These are phyloP conservation scores for Phallus indusiatus DNA, from an alignment of 768 basidiomycete genomes.

Conservation along the genomic window DNA sequence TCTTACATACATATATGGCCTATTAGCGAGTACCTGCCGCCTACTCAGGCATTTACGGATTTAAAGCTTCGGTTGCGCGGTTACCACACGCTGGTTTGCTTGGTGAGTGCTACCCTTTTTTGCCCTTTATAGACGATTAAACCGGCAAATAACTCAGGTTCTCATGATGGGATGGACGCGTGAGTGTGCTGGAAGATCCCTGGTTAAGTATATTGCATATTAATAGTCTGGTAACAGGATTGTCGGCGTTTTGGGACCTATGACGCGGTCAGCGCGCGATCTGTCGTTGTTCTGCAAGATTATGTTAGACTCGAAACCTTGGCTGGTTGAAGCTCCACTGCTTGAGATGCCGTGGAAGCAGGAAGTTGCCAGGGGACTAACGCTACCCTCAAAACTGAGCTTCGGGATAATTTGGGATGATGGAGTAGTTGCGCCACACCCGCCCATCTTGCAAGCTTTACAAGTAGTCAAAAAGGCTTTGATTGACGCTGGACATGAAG, in stretches of 20 bases:
- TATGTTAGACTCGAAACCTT: constrained; percentile 38
- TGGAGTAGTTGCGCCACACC: constrained; percentile 39
- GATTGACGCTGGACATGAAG: constrained; percentile 38
- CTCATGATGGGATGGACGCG: constrained; percentile 45
- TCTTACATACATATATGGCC: constrained; percentile 1
- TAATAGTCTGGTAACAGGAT: constrained; percentile 18
- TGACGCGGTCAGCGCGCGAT: constrained; percentile 40
- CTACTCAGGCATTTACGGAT: constrained; percentile 32
- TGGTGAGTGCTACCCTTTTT: constrained; percentile 9
- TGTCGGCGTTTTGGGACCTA: constrained; percentile 38
- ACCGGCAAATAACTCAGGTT: constrained; percentile 18
- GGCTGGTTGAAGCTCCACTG: constrained; percentile 37
- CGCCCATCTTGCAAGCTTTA: constrained; percentile 36
- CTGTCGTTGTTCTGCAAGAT: constrained; percentile 38
- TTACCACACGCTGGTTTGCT: constrained; percentile 41
- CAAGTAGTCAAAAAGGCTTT: constrained; percentile 30
- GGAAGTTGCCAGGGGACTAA: constrained; percentile 27
- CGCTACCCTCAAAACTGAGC: constrained; percentile 31
- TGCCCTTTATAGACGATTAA: constrained; percentile 11
- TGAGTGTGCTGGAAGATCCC: background rate
- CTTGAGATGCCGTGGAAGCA: constrained; percentile 41
- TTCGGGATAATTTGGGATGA: constrained; percentile 44
- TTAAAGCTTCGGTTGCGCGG: constrained; percentile 40
- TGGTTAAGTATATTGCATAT: background rate
- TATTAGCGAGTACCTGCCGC: constrained; percentile 30